phyloP scores from a whole-genome alignment of 495 filamentous ascomycete genomes.

The Penicillium cinerascens region DNA sequence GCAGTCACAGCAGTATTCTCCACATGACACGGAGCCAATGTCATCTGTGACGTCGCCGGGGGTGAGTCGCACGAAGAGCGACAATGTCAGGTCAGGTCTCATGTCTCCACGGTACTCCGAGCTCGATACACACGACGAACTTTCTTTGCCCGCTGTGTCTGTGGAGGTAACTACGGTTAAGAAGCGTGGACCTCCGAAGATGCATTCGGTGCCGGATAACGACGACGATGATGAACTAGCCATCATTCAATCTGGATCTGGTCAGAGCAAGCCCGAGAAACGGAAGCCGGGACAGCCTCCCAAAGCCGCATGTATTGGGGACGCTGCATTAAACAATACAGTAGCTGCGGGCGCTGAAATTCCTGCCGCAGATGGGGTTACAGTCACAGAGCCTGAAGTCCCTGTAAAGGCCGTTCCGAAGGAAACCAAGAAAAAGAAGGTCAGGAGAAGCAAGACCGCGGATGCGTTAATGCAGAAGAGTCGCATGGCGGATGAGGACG shows the following conservation, averaged over 20 bases:
- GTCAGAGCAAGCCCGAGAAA: conserved; percentile 15
- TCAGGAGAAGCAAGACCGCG: conserved; percentile 40
- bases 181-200: conserved; percentile 36
- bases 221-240: conserved; percentile 36
- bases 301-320: conserved; percentile 14
- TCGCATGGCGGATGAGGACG: conserved; percentile 28
- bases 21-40: conserved; percentile 43
- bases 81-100: conserved; percentile 9
- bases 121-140: conserved; percentile 27
- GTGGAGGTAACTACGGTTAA: conserved; percentile 23
- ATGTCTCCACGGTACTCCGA: conserved; percentile 19
- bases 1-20: conserved; percentile 26
- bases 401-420: neutral
- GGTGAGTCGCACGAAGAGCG: conserved; percentile 24
- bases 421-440: conserved; percentile 36
- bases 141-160: conserved; percentile 19
- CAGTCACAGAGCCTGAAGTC: neutral
- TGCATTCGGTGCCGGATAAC: conserved; percentile 20
- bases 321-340: neutral
- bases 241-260: conserved; percentile 3
- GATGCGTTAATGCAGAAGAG: conserved; percentile 27
- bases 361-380: neutral
- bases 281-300: conserved; percentile 20
- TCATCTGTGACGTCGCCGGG: conserved; percentile 31
- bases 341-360: neutral